phyloP scores from a whole-genome alignment of 169 alveolate genomes.

The Perkinsus marinus region DNA sequence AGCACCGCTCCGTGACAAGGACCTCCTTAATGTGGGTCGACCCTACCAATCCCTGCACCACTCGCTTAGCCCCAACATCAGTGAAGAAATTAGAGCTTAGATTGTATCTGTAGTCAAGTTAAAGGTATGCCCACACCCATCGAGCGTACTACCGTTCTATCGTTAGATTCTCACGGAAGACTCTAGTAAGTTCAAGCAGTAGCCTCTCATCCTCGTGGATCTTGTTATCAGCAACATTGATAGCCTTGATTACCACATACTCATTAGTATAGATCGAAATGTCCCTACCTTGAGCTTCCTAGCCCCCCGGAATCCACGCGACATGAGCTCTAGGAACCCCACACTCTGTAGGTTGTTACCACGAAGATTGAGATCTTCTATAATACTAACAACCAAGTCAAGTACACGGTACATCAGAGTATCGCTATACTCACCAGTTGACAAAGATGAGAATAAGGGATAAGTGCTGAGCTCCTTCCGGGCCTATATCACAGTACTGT shows the following conservation, averaged over 20 bases:
- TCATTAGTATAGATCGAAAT: background rate
- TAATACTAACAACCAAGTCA: background rate
- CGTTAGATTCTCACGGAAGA: background rate
- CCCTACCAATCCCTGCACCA: background rate
- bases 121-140: background rate
- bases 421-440: background rate
- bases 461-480: background rate
- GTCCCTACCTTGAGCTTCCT: background rate
- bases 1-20: background rate
- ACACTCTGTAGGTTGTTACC: background rate
- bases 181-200: background rate
- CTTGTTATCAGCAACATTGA: background rate
- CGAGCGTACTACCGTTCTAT: background rate
- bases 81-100: background rate
- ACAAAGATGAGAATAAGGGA: background rate
- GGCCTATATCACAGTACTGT: constrained; percentile 3
- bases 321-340: background rate
- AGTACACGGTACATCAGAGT: background rate
- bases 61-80: background rate
- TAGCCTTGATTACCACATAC: background rate
- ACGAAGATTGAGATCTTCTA: background rate
- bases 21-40: background rate
- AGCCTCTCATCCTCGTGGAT: background rate
- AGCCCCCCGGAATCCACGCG: background rate
- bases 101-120: background rate